These are phyloP conservation scores for Pestalotiopsis sp. DNA, from an alignment of 2,329 filamentous ascomycete species.

Conservation along the genomic window DNA sequence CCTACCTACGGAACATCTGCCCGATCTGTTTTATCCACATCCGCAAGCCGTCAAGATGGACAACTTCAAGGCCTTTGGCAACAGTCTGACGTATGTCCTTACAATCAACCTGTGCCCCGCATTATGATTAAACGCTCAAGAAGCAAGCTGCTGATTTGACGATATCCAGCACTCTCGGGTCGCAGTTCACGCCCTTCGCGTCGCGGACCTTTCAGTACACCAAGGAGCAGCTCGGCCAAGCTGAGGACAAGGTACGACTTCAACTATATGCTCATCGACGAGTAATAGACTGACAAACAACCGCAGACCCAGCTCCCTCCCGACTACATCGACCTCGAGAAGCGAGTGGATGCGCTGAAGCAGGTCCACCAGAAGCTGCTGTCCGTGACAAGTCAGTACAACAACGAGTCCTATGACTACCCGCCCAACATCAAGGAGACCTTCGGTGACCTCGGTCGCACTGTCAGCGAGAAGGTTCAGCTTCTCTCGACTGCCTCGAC, in stretches of 20 bases:
- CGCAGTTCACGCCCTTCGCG: conserved; percentile 88
- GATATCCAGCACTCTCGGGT: conserved; percentile 60
- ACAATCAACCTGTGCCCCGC: conserved; percentile 16
- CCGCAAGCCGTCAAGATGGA: conserved; percentile 45
- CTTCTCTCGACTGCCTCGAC: conserved; percentile 85
- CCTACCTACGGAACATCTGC: not conserved
- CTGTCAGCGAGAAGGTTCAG: conserved; percentile 91
- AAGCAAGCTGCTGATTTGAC: conserved; percentile 3
- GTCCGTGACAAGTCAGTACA: conserved; percentile 95
- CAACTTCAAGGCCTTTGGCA: conserved; percentile 60
- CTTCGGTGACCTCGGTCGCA: conserved; percentile 93
- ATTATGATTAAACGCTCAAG: not conserved
- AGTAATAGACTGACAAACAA: conserved; percentile 4
- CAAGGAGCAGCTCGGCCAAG: conserved; percentile 95
- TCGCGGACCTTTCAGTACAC: conserved; percentile 95
- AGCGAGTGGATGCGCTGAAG: conserved; percentile 96
- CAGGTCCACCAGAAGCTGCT: conserved; percentile 97
- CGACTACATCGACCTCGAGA: conserved; percentile 98
- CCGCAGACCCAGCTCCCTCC: conserved; percentile 87
- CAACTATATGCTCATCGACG: not conserved
- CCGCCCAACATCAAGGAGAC: conserved; percentile 97
- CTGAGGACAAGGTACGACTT: conserved; percentile 78
- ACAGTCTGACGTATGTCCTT: conserved; percentile 54
- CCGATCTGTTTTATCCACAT: not conserved
- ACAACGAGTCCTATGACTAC: conserved; percentile 88